Percentiles rank a stretch among this genome's conserved stretches.
These are phyloP conservation scores for Populus hybrid DNA, from an alignment of 441 rosid species.

Conservation along the genomic window DNA sequence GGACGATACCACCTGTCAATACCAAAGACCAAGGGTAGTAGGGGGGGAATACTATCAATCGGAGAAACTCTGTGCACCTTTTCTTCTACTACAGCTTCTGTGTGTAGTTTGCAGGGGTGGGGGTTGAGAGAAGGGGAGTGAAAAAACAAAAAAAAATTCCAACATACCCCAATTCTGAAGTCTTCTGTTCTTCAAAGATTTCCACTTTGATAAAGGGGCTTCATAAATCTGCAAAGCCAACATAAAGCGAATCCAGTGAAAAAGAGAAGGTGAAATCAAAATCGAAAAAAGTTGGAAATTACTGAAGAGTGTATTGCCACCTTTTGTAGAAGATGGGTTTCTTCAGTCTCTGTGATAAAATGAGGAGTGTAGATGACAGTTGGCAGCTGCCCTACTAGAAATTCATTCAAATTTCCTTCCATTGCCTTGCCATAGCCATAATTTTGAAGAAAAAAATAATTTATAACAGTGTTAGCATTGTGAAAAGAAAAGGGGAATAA, in stretches of 20 bases:
- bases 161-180: conserved; percentile 85
- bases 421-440: conserved; percentile 10
- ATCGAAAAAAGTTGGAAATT: background rate
- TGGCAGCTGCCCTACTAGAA: conserved; percentile 58
- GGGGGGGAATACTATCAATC: background rate
- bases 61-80: background rate
- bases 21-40: background rate
- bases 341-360: conserved; percentile 57
- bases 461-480: background rate
- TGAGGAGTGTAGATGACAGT: conserved; percentile 64
- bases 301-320: conserved; percentile 22
- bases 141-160: background rate
- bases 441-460: background rate
- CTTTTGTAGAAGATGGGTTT: conserved; percentile 51
- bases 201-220: conserved; percentile 75
- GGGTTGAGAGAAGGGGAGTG: conserved; percentile 1
- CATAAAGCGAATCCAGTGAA: background rate
- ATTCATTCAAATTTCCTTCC: conserved; percentile 42
- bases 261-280: background rate
- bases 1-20: conserved; percentile 81
- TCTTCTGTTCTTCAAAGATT: conserved; percentile 75
- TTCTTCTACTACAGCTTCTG: background rate
- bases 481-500: background rate
- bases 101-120: background rate
- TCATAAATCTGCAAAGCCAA: conserved; percentile 47